These are phyloP conservation scores for Ceratocystiopsis minuta DNA, from an alignment of 2,329 filamentous ascomycete genomes.

Conservation along the genomic window DNA sequence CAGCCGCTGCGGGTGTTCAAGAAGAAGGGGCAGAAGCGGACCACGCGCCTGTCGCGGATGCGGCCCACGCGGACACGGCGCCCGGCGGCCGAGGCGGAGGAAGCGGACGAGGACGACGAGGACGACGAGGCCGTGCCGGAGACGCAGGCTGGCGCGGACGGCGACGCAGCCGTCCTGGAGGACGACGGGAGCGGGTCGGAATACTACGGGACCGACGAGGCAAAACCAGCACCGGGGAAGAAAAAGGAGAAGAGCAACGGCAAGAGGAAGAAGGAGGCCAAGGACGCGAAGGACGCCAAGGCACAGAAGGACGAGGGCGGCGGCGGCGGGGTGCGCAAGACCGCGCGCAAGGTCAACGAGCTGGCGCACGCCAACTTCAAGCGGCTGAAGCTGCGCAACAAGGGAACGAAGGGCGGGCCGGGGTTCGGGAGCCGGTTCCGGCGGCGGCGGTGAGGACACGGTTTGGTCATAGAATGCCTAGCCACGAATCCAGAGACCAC, in stretches of 20 bases:
- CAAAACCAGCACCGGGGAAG: slow-evolving; percentile 7
- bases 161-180: too few species aligned
- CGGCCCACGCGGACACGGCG: slow-evolving; percentile 32
- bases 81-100: slow-evolving; percentile 17
- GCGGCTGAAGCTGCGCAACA: slow-evolving; percentile 43
- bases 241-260: slow-evolving; percentile 12
- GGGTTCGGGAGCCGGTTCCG: slow-evolving; percentile 40
- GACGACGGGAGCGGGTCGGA: not conserved
- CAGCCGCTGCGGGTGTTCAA: slow-evolving; percentile 49
- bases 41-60: slow-evolving; percentile 52
- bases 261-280: slow-evolving; percentile 13
- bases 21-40: slow-evolving; percentile 71
- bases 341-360: slow-evolving; percentile 42
- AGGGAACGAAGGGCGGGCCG: slow-evolving; percentile 42
- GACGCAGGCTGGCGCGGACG: not conserved
- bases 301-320: slow-evolving; percentile 5
- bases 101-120: slow-evolving; percentile 14
- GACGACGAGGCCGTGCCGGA: slow-evolving; percentile 17
- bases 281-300: slow-evolving; percentile 10
- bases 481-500: too few species aligned
- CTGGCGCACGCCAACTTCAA: slow-evolving; percentile 50
- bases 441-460: slow-evolving; percentile 21
- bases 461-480: too few species aligned
- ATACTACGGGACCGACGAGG: slow-evolving; percentile 9
- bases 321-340: slow-evolving; percentile 30